These are phyloP conservation scores for Linum trigynum DNA, from an alignment of 345 rosid genomes.

Conservation along the genomic window DNA sequence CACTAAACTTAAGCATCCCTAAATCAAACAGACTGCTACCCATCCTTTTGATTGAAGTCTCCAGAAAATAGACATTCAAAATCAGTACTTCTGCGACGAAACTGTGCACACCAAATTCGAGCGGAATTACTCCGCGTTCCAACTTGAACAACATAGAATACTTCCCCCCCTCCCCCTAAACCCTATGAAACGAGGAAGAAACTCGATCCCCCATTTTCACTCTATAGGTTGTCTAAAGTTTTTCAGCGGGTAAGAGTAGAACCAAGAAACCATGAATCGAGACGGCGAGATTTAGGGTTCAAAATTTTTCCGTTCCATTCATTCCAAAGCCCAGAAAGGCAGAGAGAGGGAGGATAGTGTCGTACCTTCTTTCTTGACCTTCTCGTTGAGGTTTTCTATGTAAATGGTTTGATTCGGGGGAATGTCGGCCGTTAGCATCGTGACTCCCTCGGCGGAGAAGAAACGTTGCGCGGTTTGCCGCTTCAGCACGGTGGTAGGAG, in stretches of 20 bases:
- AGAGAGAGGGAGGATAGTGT: neutral
- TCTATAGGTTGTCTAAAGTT: neutral
- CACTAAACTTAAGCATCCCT: no score
- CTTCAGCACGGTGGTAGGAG: no score
- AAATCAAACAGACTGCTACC: no score
- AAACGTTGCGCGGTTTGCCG: no score
- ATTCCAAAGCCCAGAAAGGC: neutral
- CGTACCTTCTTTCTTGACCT: slow-evolving; percentile 84
- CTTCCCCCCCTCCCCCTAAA: neutral
- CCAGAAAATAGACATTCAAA: no score
- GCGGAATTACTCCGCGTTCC: no score
- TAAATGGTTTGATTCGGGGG: slow-evolving; percentile 91
- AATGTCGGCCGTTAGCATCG: slow-evolving; percentile 75
- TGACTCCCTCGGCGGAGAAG: neutral
- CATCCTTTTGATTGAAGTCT: no score
- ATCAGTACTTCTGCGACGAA: no score
- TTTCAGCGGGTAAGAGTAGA: neutral
- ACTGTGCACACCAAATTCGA: no score
- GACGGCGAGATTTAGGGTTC: slow-evolving; percentile 1
- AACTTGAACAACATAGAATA: no score
- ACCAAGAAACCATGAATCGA: neutral
- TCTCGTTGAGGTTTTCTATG: slow-evolving; percentile 83
- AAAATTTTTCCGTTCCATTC: neutral
- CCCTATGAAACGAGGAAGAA: neutral
- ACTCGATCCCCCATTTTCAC: no score